Conservation (phyloP, 2,329 filamentous ascomycete species). For the Fusarium floridanum region DNA sequence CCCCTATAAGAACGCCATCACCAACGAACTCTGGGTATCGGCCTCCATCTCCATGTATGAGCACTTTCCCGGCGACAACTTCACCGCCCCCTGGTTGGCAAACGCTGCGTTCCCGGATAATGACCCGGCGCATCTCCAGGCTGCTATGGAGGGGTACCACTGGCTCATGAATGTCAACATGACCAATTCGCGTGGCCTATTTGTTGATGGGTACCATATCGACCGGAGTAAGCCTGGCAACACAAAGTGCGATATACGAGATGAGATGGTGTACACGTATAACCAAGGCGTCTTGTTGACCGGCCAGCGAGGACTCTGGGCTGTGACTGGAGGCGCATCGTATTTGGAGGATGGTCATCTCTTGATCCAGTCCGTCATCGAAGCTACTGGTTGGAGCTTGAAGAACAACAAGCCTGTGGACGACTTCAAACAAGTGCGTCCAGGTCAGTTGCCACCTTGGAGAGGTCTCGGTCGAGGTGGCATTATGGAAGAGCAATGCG, state of each 20-base stretch:
- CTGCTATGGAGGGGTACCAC: constrained; percentile 81
- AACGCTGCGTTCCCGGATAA: constrained; percentile 48
- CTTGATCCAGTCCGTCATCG: constrained; percentile 80
- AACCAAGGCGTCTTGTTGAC: constrained; percentile 94
- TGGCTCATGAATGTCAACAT: constrained; percentile 88
- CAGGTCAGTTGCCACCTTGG: constrained; percentile 68
- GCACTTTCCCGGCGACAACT: constrained; percentile 84
- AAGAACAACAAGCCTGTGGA: constrained; percentile 58
- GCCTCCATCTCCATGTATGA: constrained; percentile 92
- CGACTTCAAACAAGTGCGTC: constrained; percentile 47
- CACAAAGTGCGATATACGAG: constrained; percentile 80
- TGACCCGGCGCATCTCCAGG: constrained; percentile 76
- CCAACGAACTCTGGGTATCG: constrained; percentile 89
- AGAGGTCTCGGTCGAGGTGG: constrained; percentile 82
- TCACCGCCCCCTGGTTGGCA: constrained; percentile 74
- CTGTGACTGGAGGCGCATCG: constrained; percentile 76
- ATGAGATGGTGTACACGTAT: constrained; percentile 94
- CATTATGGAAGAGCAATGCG: constrained; percentile 87
- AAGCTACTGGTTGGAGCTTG: constrained; percentile 81
- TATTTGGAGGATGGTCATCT: constrained; percentile 85
- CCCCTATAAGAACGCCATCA: constrained; percentile 97
- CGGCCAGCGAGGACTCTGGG: constrained; percentile 83
- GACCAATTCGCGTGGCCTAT: constrained; percentile 81
- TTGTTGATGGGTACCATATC: constrained; percentile 91
- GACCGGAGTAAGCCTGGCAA: constrained; percentile 71